Base-by-base conservation (phyloP, 1,139 yeast genomes). In the Saccharomycopsis phalli region DNA sequence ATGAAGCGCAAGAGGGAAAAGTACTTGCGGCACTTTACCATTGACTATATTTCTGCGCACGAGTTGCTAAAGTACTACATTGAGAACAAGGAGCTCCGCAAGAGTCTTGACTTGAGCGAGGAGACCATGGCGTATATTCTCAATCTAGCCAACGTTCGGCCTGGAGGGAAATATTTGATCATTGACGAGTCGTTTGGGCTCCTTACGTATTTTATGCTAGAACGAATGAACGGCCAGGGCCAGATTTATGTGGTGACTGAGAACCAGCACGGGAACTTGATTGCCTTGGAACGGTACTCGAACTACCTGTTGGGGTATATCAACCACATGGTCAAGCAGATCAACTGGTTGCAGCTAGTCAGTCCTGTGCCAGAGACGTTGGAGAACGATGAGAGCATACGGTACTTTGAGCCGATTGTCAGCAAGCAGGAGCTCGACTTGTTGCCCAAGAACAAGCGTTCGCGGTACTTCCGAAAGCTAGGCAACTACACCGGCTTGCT, bases 171-270 rank as follows among this genome's bases (percentile, higher is more conserved):
- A 43, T 93, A 91, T 54, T 65, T 91, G 26, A 80, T 91, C 4
- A 69, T 86, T 41, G 99, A 91, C 56, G 98, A 91, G 53, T 81
- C 95, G 21, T 87, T 94, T 23, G 96, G 97, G 2, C 67, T 88
- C 16, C 59, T 91, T 1, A 74, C 83, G 3, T 83, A 83, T 48
- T 84, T 94, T 4, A 66, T 93, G 70, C 59, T 91, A 63, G 98
- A 93, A 56, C 69, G 97, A 54, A 83, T 91, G 93, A 76, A 76
- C 43, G 86, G 91, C 2, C 63, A 75, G 37, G 98, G 97, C 13
- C 66, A 75, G 8, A 75, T 93, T 36, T 71, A 86, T 3, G 69
- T 84, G 23, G 68, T 81, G 2, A 96, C 91, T 60, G 98, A 88
- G 53, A 84, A 87, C 56, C 98, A 91, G 57, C 96, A 88, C 55